Conservation (phyloP, 176 grass and related monocot species). For the Phyllostachys edulis region DNA sequence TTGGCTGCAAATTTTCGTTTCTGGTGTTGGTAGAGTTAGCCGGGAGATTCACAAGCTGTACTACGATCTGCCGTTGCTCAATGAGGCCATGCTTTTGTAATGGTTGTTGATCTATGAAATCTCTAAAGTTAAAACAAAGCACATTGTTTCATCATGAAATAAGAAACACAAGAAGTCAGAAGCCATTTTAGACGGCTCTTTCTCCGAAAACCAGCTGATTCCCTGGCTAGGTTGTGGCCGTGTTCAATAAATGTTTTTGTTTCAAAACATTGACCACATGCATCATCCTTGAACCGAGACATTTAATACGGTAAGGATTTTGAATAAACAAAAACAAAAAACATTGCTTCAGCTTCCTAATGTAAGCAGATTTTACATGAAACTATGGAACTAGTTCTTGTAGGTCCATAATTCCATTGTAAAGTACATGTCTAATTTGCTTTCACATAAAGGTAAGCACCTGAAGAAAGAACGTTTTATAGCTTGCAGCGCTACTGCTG, state of each 20-base stretch:
- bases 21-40: not conserved
- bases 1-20: slow-evolving; percentile 4
- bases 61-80: not conserved
- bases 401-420: not conserved
- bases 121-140: not conserved
- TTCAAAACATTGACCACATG: not conserved
- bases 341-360: too few species aligned
- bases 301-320: not conserved
- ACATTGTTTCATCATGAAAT: too few species aligned
- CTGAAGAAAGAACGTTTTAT: not conserved
- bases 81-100: not conserved
- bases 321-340: too few species aligned
- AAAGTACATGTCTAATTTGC: not conserved
- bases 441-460: not conserved
- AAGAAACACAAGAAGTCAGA: not conserved
- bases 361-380: not conserved
- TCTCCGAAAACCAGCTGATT: not conserved
- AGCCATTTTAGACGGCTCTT: not conserved
- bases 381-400: not conserved
- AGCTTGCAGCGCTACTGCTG: not conserved
- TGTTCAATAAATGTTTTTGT: too few species aligned
- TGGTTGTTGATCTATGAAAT: not conserved
- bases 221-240: too few species aligned
- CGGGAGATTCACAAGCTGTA: slow-evolving; percentile 8
- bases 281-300: not conserved